These are phyloP conservation scores for Suillus hirtellus DNA, from an alignment of 768 basidiomycete genomes.

Conservation along the genomic window DNA sequence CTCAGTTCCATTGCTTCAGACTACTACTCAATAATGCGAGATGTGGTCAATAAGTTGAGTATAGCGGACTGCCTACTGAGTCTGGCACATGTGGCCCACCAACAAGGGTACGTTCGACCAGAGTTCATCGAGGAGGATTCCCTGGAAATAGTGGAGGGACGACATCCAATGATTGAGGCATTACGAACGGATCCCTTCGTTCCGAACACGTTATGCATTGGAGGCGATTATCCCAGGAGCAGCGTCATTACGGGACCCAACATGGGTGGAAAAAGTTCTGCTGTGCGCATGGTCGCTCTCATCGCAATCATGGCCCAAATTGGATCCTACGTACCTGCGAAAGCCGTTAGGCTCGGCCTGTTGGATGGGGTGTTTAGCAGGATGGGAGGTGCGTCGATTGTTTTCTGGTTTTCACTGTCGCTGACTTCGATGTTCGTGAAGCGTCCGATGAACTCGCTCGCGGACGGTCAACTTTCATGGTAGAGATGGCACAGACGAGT, in stretches of 20 bases:
- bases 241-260: conserved; percentile 85
- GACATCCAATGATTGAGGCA: conserved; percentile 92
- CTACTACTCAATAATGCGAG: conserved; percentile 70
- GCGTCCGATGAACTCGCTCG: conserved; percentile 87
- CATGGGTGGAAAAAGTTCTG: conserved; percentile 88
- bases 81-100: conserved; percentile 76
- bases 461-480: conserved; percentile 95
- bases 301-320: conserved; percentile 81
- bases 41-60: conserved; percentile 79
- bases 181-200: conserved; percentile 81
- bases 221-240: conserved; percentile 48
- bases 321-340: conserved; percentile 91
- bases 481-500: conserved; percentile 92
- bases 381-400: conserved; percentile 70
- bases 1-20: conserved; percentile 66
- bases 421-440: conserved; percentile 24
- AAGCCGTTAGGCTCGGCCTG: conserved; percentile 69
- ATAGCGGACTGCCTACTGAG: conserved; percentile 85
- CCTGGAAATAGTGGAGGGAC: conserved; percentile 77
- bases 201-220: conserved; percentile 75
- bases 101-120: conserved; percentile 77
- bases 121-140: conserved; percentile 64
- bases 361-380: conserved; percentile 85
- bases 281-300: conserved; percentile 76
- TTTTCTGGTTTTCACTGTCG: conserved; percentile 8